Conservation (phyloP, 1,139 yeast species). For the Protomyces inundatus region DNA sequence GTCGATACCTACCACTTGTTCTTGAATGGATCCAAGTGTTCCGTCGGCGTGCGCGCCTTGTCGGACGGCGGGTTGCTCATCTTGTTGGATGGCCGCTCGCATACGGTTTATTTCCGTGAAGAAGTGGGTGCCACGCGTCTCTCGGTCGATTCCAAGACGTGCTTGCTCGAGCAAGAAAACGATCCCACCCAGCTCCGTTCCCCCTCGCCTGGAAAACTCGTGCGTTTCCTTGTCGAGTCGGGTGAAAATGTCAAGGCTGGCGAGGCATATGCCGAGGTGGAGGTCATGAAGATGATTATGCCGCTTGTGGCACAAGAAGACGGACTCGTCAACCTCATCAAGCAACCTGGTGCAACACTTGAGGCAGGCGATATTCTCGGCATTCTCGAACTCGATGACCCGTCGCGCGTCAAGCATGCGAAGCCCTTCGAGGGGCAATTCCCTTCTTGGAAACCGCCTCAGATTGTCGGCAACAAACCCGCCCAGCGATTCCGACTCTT, state of each 20-base stretch:
- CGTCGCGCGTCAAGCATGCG: slow-evolving; percentile 95
- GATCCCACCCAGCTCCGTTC: slow-evolving; percentile 98
- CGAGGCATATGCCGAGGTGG: slow-evolving; percentile 95
- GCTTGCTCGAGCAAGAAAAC: slow-evolving; percentile 85
- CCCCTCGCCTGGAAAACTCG: slow-evolving; percentile 97
- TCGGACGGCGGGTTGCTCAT: slow-evolving; percentile 92
- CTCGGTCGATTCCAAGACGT: slow-evolving; percentile 91
- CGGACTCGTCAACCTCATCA: slow-evolving; percentile 85
- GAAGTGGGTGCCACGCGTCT: slow-evolving; percentile 95
- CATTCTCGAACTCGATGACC: slow-evolving; percentile 88
- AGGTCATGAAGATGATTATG: slow-evolving; percentile 90
- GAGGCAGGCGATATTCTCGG: slow-evolving; percentile 96
- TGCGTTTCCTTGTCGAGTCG: slow-evolving; percentile 84
- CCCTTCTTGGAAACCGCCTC: slow-evolving; percentile 82
- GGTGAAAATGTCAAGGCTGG: slow-evolving; percentile 93
- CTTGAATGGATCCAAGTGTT: slow-evolving; percentile 86
- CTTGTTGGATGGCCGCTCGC: slow-evolving; percentile 86
- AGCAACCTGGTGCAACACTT: slow-evolving; percentile 97
- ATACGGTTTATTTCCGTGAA: slow-evolving; percentile 94
- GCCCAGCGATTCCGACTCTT: slow-evolving; percentile 64
- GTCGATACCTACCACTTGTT: slow-evolving; percentile 78
- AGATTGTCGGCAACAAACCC: slow-evolving; percentile 75
- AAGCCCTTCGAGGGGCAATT: slow-evolving; percentile 90
- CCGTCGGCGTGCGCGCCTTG: slow-evolving; percentile 76
- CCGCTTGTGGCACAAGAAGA: slow-evolving; percentile 66